A percentile compares a stretch with the other conserved stretches of the same genome.
Evolutionary conservation across 1,284 basidiomycete genomes (phyloP).

Genomic region (Marasmius tenuissimus): DNA sequence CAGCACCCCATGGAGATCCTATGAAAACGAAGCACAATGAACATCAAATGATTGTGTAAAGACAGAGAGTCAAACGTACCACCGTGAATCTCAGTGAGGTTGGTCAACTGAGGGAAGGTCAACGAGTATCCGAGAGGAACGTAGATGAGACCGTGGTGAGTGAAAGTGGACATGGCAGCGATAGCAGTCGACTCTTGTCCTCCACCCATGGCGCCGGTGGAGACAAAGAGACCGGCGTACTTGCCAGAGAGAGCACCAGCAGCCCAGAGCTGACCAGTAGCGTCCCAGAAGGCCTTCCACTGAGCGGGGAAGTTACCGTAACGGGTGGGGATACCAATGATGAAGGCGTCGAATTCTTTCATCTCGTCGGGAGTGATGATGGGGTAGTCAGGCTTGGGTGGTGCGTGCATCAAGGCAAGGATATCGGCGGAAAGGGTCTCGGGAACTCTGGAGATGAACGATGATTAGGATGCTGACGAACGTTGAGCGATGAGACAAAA

Average conservation of each 20-base stretch:
- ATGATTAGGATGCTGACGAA: neutral
- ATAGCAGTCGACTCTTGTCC: constrained; percentile 75
- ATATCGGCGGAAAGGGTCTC: constrained; percentile 87
- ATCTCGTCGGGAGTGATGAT: constrained; percentile 69
- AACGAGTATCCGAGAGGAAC: constrained; percentile 80
- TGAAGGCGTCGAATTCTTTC: constrained; percentile 63
- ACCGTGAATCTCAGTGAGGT: constrained; percentile 68
- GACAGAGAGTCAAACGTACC: constrained; percentile 40
- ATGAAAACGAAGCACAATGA: neutral
- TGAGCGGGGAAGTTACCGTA: constrained; percentile 72
- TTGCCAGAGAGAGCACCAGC: constrained; percentile 76
- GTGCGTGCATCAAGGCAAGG: constrained; percentile 76
- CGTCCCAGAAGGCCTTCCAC: constrained; percentile 81
- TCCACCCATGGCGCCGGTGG: constrained; percentile 64
- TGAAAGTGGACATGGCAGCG: constrained; percentile 69
- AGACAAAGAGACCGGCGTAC: constrained; percentile 75
- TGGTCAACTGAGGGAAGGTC: constrained; percentile 55
- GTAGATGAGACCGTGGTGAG: constrained; percentile 80
- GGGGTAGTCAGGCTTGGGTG: constrained; percentile 72
- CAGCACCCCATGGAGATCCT: constrained; percentile 77
- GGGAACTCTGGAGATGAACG: constrained; percentile 53
- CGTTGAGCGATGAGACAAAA: constrained; percentile 9
- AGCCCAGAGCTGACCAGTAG: constrained; percentile 79
- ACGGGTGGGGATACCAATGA: constrained; percentile 81
- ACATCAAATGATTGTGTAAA: neutral